Conservation (phyloP, 352 stramenopile genomes). For the Detonula confervacea region DNA sequence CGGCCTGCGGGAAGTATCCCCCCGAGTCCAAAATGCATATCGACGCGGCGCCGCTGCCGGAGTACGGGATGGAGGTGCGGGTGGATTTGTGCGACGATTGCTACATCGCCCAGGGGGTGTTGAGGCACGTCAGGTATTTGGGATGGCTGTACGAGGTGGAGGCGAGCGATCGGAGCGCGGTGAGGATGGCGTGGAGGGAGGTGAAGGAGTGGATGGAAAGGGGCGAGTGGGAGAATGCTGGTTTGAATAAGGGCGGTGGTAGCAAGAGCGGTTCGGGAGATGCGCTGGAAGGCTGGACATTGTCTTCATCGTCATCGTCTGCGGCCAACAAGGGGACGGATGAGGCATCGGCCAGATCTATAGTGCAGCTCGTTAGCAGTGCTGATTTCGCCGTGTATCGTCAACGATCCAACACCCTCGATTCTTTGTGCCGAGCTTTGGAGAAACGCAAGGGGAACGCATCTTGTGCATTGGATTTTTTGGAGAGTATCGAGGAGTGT, state of each 20-base stretch:
- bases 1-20: conserved; percentile 51
- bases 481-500: conserved; percentile 74
- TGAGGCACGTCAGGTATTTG: conserved; percentile 68
- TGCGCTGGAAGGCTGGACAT: too few relatives aligned
- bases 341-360: conserved; percentile 12
- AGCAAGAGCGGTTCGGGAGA: too few relatives aligned
- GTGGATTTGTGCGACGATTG: conserved; percentile 77
- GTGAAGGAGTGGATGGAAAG: conserved; percentile 53
- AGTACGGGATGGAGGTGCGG: conserved; percentile 77
- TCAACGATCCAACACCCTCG: conserved; percentile 41
- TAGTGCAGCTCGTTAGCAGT: conserved; percentile 47
- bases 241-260: too few relatives aligned
- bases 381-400: conserved; percentile 50
- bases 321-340: not conserved
- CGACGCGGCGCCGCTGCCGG: conserved; percentile 58
- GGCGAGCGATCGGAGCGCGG: conserved; percentile 55
- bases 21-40: conserved; percentile 57
- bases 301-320: not conserved
- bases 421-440: conserved; percentile 51
- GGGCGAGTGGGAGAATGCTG: conserved; percentile 29
- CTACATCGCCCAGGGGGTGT: conserved; percentile 64
- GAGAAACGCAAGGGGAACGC: conserved; percentile 59
- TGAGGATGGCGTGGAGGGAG: conserved; percentile 59
- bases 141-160: conserved; percentile 62
- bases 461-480: conserved; percentile 66